Conservation (phyloP, 2,329 filamentous ascomycete genomes). For the Hymenotorrendiella dingleyae region DNA sequence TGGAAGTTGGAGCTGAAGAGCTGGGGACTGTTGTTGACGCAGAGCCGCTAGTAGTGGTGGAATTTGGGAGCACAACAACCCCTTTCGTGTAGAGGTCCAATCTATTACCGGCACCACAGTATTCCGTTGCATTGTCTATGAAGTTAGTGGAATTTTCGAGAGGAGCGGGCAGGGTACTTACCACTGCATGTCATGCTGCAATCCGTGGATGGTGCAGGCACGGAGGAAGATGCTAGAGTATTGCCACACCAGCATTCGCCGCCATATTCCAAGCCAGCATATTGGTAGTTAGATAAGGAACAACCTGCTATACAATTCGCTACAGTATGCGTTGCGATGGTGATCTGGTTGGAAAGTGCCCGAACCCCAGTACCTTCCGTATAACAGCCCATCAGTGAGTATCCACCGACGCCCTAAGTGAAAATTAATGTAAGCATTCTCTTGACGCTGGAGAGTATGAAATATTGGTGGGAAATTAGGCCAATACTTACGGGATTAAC, state of each 20-base stretch:
- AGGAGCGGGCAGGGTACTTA: slow-evolving; percentile 7
- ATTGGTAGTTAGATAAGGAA: slow-evolving; percentile 24
- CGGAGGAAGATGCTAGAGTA: slow-evolving; percentile 17
- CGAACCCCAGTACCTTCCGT: slow-evolving; percentile 27
- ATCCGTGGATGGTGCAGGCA: slow-evolving; percentile 18
- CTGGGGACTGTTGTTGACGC: slow-evolving; percentile 5
- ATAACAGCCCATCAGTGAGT: slow-evolving; percentile 33
- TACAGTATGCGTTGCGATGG: slow-evolving; percentile 13
- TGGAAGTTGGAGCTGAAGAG: slow-evolving; percentile 13
- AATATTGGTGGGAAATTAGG: no score
- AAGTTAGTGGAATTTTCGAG: slow-evolving; percentile 11
- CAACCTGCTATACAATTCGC: slow-evolving; percentile 19
- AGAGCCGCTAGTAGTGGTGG: background rate
- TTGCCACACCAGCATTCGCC: slow-evolving; percentile 28
- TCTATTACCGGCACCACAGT: slow-evolving; percentile 30
- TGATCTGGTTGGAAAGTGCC: slow-evolving; percentile 24
- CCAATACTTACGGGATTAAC: no score
- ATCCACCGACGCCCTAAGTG: slow-evolving; percentile 29
- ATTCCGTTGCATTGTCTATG: slow-evolving; percentile 27
- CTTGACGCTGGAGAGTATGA: no score
- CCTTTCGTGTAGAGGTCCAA: slow-evolving; percentile 27
- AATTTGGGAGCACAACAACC: no score
- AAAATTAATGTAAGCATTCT: no score
- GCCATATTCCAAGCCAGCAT: slow-evolving; percentile 34
- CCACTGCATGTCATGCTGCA: slow-evolving; percentile 24